Evolutionary conservation across 1,284 basidiomycete species (phyloP).

Genomic region (Blastosporella zonata): DNA sequence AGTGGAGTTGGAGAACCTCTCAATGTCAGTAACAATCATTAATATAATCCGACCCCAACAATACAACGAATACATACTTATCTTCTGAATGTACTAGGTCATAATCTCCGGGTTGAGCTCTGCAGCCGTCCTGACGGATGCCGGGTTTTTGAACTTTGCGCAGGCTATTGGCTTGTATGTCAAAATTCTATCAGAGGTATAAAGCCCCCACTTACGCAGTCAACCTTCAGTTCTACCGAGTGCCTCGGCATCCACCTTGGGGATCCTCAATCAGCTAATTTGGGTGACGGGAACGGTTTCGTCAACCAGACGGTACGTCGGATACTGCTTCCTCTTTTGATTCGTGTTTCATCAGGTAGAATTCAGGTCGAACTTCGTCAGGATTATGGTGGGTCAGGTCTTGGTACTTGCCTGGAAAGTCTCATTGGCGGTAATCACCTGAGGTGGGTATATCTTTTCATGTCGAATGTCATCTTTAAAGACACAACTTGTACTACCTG

Average conservation of each 20-base stretch:
- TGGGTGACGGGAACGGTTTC: slow-evolving; percentile 60
- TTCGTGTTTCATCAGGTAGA: slow-evolving; percentile 22
- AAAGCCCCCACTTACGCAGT: background rate
- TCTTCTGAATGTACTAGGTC: no score
- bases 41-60: no score
- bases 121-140: slow-evolving; percentile 49
- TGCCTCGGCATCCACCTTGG: slow-evolving; percentile 64
- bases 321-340: background rate
- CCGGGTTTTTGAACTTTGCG: slow-evolving; percentile 60
- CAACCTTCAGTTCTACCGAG: slow-evolving; percentile 52
- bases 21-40: slow-evolving; percentile 39
- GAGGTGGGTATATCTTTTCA: slow-evolving; percentile 32
- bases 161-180: slow-evolving; percentile 60
- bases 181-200: slow-evolving; percentile 4
- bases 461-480: no score
- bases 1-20: slow-evolving; percentile 55
- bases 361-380: slow-evolving; percentile 58
- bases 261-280: slow-evolving; percentile 53
- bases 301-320: slow-evolving; percentile 40
- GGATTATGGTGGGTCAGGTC: slow-evolving; percentile 45
- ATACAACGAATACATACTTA: no score
- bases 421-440: slow-evolving; percentile 68
- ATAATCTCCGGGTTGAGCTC: slow-evolving; percentile 60
- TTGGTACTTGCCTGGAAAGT: slow-evolving; percentile 62
- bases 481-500: no score